Percentiles rank a stretch among this genome's conserved stretches.
Evolutionary conservation across 768 basidiomycete species (phyloP).

Genomic region (Auricularia heimuer): DNA sequence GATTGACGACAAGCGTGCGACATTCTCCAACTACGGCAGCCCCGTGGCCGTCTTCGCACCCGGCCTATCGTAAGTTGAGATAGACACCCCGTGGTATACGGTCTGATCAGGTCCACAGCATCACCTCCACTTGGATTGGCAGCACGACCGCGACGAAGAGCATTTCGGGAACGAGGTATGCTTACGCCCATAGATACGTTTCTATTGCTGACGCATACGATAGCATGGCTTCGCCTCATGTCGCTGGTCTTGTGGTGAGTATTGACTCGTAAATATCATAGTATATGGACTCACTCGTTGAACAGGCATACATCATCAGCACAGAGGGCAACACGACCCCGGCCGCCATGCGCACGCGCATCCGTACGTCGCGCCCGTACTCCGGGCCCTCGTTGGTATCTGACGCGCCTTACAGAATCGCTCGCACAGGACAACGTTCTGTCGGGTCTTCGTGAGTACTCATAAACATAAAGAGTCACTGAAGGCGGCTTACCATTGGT

Average conservation of each 20-base stretch:
- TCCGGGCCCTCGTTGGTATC: neutral
- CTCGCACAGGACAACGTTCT: neutral
- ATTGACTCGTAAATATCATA: neutral
- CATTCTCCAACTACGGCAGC: conserved; percentile 12
- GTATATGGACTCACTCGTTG: neutral
- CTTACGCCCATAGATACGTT: no score
- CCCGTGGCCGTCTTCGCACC: conserved; percentile 11
- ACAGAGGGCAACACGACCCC: neutral
- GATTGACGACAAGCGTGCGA: conserved; percentile 7
- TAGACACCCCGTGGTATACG: conserved; percentile 28
- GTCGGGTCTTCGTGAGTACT: no score
- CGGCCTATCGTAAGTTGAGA: conserved; percentile 16
- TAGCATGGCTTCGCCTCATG: conserved; percentile 14
- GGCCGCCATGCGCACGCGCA: neutral
- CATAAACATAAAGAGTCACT: neutral
- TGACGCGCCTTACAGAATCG: neutral
- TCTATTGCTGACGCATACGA: no score
- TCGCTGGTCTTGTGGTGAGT: neutral
- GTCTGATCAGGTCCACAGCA: conserved; percentile 6
- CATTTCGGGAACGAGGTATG: conserved; percentile 22
- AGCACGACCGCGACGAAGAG: conserved; percentile 22
- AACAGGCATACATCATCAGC: neutral
- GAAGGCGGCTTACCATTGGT: neutral
- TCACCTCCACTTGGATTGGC: conserved; percentile 15
- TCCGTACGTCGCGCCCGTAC: neutral